A percentile compares a stretch with the other conserved stretches of the same genome.
Evolutionary conservation across 75 land plant genomes (phyloP).

Genomic region (Sequoiadendron giganteum): DNA sequence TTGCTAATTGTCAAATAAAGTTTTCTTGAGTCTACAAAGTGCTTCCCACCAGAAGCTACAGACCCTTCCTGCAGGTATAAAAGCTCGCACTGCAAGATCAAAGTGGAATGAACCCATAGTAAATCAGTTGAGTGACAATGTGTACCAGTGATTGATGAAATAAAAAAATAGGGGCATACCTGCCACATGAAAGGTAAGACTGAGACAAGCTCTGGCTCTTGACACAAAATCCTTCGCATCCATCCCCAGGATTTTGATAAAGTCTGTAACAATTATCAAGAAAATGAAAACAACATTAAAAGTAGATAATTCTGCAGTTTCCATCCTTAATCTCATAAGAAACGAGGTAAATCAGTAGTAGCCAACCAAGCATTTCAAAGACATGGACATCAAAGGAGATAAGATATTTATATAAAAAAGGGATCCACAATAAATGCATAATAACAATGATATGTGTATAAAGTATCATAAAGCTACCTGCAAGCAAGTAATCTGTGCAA

Average conservation of each 20-base stretch:
- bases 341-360: background rate
- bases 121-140: background rate
- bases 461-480: conserved; percentile 26
- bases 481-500: conserved; percentile 19
- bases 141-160: background rate
- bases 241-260: conserved; percentile 34
- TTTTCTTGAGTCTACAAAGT: background rate
- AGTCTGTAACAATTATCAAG: conserved; percentile 23
- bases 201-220: conserved; percentile 32
- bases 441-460: background rate
- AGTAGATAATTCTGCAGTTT: background rate
- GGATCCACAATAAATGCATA: background rate
- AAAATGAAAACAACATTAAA: background rate
- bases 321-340: background rate
- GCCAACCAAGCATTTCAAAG: background rate
- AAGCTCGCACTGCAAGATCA: conserved; percentile 25
- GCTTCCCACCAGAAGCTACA: background rate
- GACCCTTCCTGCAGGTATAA: conserved; percentile 31
- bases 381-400: background rate
- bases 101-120: background rate
- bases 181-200: conserved; percentile 37
- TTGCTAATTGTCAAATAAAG: conserved; percentile 2
- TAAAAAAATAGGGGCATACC: conserved; percentile 16
- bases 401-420: background rate
- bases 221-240: conserved; percentile 21